A percentile compares a stretch with the other conserved stretches of the same genome.
phyloP scores from a whole-genome alignment of 2,329 filamentous ascomycete genomes.

The Leptographium flavum region DNA sequence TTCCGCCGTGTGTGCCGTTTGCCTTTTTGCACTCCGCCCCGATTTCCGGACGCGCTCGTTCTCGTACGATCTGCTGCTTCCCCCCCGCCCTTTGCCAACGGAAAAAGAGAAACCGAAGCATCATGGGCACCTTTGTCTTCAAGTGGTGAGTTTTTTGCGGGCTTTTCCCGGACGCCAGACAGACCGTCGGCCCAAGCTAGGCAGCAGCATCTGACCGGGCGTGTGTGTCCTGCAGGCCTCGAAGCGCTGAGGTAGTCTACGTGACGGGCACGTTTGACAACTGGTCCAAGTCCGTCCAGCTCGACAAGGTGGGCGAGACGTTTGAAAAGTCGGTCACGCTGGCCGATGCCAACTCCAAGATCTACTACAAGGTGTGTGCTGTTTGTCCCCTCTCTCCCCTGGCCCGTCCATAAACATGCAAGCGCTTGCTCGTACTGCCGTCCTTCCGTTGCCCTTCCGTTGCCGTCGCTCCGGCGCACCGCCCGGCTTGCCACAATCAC shows the following conservation, averaged over 20 bases:
- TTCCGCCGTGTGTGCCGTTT: no score
- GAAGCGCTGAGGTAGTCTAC: conserved; percentile 73
- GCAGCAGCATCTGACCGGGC: neutral
- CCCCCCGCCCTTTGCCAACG: neutral
- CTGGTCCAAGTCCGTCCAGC: conserved; percentile 76
- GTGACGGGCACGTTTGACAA: conserved; percentile 84
- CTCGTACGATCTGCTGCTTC: neutral
- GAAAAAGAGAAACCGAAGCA: neutral
- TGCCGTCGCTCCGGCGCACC: no score
- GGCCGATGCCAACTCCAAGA: conserved; percentile 51
- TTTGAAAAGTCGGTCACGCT: conserved; percentile 76
- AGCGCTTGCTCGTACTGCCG: no score
- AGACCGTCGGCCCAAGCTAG: no score
- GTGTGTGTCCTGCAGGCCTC: conserved; percentile 45
- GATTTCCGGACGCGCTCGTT: no score
- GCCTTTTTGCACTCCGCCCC: no score
- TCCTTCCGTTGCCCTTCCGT: no score
- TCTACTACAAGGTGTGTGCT: conserved; percentile 78
- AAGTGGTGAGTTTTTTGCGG: conserved; percentile 42
- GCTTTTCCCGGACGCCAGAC: neutral
- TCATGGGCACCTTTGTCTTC: conserved; percentile 55
- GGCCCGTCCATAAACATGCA: no score
- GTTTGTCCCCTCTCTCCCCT: neutral
- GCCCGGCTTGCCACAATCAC: neutral
- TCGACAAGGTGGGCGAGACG: conserved; percentile 58